A percentile compares a stretch with the other conserved stretches of the same genome.
Conservation (phyloP, 768 basidiomycete genomes). For the Mrakia gelida region DNA sequence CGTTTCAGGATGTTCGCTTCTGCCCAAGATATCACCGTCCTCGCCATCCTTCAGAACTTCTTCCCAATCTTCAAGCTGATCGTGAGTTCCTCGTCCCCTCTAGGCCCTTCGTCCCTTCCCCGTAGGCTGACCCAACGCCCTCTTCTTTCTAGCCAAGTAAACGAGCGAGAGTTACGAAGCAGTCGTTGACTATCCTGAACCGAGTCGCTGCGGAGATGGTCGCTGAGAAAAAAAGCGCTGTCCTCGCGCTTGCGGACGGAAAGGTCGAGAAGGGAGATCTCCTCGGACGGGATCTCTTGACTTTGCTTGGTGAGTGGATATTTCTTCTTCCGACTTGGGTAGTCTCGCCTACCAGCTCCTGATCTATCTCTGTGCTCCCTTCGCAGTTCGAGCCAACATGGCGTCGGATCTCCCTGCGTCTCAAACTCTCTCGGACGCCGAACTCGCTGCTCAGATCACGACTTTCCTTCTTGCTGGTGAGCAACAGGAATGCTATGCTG, state of each 20-base stretch:
- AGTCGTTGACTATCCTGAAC: conserved; percentile 6
- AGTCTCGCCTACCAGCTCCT: neutral
- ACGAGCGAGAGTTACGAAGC: neutral
- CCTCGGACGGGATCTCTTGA: conserved; percentile 19
- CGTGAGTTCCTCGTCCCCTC: neutral
- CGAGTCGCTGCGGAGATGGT: conserved; percentile 30
- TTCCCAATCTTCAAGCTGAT: conserved; percentile 18
- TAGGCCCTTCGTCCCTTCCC: neutral
- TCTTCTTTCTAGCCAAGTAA: neutral
- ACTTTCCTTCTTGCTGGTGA: neutral
- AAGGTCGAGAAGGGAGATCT: conserved; percentile 29
- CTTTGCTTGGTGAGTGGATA: conserved; percentile 7
- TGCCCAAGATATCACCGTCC: neutral
- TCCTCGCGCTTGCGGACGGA: conserved; percentile 11
- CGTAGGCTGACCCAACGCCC: neutral
- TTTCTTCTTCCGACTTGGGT: neutral
- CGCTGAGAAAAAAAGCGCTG: conserved; percentile 44
- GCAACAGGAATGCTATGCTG: too few species aligned
- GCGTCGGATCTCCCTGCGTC: conserved; percentile 56
- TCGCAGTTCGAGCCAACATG: conserved; percentile 59
- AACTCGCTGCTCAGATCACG: conserved; percentile 54
- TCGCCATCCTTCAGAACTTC: conserved; percentile 23
- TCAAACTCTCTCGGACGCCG: conserved; percentile 59
- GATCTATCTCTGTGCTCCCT: neutral
- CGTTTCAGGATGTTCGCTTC: conserved; percentile 20